These are phyloP conservation scores for Microstegium vimineum DNA, from an alignment of 176 grass and related monocot species.

Conservation along the genomic window DNA sequence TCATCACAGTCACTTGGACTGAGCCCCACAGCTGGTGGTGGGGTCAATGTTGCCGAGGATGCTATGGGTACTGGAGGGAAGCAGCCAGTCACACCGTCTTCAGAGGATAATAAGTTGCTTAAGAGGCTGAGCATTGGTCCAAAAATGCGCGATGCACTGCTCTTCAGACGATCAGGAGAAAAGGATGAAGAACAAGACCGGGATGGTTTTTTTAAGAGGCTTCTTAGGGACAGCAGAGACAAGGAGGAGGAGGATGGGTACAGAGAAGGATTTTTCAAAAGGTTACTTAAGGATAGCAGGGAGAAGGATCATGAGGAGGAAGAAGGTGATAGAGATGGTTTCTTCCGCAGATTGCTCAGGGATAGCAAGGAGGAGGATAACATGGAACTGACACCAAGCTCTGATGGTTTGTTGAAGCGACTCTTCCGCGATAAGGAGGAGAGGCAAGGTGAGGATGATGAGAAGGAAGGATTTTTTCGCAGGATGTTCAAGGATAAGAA, in stretches of 20 bases:
- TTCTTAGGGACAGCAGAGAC: conserved; percentile 80
- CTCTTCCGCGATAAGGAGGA: conserved; percentile 72
- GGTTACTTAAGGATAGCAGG: conserved; percentile 65
- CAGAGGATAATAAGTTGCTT: conserved; percentile 86
- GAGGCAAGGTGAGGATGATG: conserved; percentile 62
- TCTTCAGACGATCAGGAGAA: conserved; percentile 78
- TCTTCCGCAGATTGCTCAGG: conserved; percentile 52
- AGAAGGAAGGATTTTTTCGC: conserved; percentile 81
- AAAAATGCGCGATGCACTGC: conserved; percentile 76
- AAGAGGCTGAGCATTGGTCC: conserved; percentile 83
- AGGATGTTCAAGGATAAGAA: conserved; percentile 94
- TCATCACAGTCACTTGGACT: conserved; percentile 55
- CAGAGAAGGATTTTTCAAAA: conserved; percentile 83
- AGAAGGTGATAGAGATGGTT: conserved; percentile 63
- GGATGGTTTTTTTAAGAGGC: conserved; percentile 90
- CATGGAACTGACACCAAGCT: conserved; percentile 48
- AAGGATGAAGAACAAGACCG: conserved; percentile 79
- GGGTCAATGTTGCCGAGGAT: conserved; percentile 39
- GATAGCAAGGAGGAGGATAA: conserved; percentile 81
- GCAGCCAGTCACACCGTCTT: conserved; percentile 45
- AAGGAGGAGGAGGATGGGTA: conserved; percentile 75
- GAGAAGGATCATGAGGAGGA: conserved; percentile 59
- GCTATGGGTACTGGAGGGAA: conserved; percentile 34
- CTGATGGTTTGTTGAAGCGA: conserved; percentile 66
- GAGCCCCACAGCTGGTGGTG: conserved; percentile 27